Evolutionary conservation across 2,329 filamentous ascomycete genomes (phyloP).

Genomic region (Fusarium sp.): DNA sequence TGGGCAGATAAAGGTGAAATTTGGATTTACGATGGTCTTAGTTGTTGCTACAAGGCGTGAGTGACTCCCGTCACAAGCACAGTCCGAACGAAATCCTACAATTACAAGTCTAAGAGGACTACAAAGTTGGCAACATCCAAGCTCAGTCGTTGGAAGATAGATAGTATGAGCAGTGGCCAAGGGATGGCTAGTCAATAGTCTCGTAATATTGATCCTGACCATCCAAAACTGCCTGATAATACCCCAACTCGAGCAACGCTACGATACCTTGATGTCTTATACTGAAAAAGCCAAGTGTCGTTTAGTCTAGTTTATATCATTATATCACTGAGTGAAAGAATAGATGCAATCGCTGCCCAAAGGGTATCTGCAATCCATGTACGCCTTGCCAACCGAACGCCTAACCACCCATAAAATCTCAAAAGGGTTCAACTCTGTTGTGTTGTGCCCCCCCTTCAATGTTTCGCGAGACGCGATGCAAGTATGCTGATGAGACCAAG

Average conservation of each 20-base stretch:
- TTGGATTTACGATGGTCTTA: background rate
- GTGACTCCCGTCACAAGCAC: background rate
- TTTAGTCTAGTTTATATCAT: conserved; percentile 15
- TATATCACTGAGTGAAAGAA: conserved; percentile 8
- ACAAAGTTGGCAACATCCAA: background rate
- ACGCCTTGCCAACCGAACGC: conserved; percentile 16
- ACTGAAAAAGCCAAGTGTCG: background rate
- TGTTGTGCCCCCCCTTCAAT: background rate
- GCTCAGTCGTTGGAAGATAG: background rate
- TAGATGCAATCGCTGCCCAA: background rate
- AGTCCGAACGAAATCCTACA: background rate
- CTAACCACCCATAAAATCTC: background rate
- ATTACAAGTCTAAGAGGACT: background rate
- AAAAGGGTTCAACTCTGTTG: background rate
- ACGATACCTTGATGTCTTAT: conserved; percentile 8
- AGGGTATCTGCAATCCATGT: conserved; percentile 19
- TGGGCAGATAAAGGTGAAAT: background rate
- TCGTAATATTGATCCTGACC: background rate
- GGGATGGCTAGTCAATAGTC: background rate
- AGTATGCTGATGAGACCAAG: conserved; percentile 16
- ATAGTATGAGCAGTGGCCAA: background rate
- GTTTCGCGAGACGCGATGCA: conserved; percentile 8
- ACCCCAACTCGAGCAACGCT: background rate
- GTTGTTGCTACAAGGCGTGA: background rate
- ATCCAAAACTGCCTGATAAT: background rate